phyloP scores from a whole-genome alignment of 2,329 filamentous ascomycete genomes.

The Colletotrichum camelliae region DNA sequence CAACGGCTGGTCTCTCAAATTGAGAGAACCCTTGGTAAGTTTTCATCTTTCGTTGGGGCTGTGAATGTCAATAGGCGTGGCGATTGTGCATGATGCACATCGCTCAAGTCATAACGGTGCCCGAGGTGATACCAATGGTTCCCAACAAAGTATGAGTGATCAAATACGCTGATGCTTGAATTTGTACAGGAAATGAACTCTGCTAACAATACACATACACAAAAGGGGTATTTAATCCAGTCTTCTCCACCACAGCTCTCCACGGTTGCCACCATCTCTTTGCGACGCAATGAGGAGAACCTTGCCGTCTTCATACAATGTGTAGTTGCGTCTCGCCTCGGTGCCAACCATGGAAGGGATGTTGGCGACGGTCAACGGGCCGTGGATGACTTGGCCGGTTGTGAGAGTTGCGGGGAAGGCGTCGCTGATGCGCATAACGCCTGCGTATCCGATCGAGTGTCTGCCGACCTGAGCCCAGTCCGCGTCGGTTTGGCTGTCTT shows the following conservation, averaged over 20 bases:
- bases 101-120: fast-evolving
- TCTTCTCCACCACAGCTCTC: slow-evolving; percentile 23
- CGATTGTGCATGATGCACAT: not conserved
- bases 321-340: slow-evolving; percentile 25
- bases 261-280: slow-evolving; percentile 11
- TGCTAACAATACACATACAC: not conserved
- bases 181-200: not conserved
- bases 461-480: slow-evolving; percentile 32
- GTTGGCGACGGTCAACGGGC: slow-evolving; percentile 28
- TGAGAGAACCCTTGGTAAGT: not conserved
- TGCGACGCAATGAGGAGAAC: slow-evolving; percentile 14
- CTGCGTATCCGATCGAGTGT: slow-evolving; percentile 30
- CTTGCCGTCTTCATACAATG: slow-evolving; percentile 12
- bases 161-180: not conserved
- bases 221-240: slow-evolving; percentile 2
- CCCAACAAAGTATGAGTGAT: not conserved
- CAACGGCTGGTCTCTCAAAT: not conserved
- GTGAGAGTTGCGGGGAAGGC: slow-evolving; percentile 21
- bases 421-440: slow-evolving; percentile 27
- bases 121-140: fast-evolving
- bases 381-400: slow-evolving; percentile 31
- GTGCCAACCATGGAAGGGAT: slow-evolving; percentile 30
- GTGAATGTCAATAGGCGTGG: not conserved
- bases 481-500: slow-evolving; percentile 27
- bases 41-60: not conserved